Evolutionary conservation across 352 stramenopile species (phyloP).

Genomic region (Saprolegnia diclina): DNA sequence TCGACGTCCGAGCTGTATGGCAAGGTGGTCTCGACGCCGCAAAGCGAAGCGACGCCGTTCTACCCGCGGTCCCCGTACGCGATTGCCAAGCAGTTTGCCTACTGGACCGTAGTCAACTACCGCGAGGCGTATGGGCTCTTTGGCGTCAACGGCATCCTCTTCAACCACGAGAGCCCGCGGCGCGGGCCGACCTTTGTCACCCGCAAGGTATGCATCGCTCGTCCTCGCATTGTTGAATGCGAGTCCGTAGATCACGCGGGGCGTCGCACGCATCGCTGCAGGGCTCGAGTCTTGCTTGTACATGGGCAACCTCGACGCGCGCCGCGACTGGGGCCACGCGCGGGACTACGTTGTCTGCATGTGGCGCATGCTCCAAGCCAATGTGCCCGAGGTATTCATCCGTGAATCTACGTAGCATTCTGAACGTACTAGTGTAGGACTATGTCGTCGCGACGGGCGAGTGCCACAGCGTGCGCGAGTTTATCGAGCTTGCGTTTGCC

Average conservation of each 20-base stretch:
- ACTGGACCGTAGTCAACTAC: conserved; percentile 99
- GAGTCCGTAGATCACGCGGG: conserved; percentile 82
- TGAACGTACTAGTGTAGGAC: conserved; percentile 37
- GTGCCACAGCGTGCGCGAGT: conserved; percentile 97
- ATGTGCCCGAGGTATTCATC: conserved; percentile 32
- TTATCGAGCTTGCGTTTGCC: conserved; percentile 95
- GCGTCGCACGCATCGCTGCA: conserved; percentile 90
- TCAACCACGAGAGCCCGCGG: conserved; percentile 99
- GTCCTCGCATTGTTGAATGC: neutral
- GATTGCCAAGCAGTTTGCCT: conserved; percentile 98
- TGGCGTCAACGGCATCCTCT: conserved; percentile 97
- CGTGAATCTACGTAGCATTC: neutral
- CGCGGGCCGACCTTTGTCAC: conserved; percentile 98
- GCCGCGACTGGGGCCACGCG: conserved; percentile 98
- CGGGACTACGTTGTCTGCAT: conserved; percentile 98
- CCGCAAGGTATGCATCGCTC: conserved; percentile 64
- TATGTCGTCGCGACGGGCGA: conserved; percentile 92
- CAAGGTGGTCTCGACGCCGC: conserved; percentile 94
- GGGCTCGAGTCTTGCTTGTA: conserved; percentile 93
- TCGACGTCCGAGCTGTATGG: conserved; percentile 98
- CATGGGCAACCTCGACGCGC: conserved; percentile 96
- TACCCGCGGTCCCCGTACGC: conserved; percentile 98
- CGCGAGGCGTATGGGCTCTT: conserved; percentile 95
- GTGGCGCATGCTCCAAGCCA: conserved; percentile 97
- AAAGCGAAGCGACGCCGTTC: conserved; percentile 97